Evolutionary conservation across 2,329 filamentous ascomycete genomes (phyloP).

Genomic region (Colletotrichum caudatum): DNA sequence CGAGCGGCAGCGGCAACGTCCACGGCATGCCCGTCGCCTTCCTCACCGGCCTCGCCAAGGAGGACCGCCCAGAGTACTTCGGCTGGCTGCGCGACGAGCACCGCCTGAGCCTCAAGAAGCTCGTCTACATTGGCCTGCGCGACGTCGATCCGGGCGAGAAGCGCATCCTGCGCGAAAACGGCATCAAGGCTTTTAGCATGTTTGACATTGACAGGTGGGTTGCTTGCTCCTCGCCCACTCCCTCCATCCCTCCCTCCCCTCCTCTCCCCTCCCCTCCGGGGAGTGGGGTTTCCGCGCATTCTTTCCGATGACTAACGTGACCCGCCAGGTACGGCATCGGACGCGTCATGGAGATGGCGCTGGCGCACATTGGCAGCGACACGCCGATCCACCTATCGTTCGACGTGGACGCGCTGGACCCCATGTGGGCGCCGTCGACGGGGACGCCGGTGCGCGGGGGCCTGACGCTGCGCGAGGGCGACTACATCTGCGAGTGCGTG

Average conservation of each 20-base stretch:
- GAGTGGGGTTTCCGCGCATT: no score
- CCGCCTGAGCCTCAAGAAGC: conserved; percentile 78
- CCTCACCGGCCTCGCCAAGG: conserved; percentile 84
- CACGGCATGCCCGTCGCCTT: conserved; percentile 99
- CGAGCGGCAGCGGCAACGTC: conserved; percentile 89
- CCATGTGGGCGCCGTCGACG: conserved; percentile 95
- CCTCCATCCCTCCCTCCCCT: not conserved
- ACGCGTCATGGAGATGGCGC: conserved; percentile 96
- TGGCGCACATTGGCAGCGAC: conserved; percentile 92
- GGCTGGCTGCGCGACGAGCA: conserved; percentile 87
- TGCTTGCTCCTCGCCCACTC: not conserved
- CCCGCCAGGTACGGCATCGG: conserved; percentile 81
- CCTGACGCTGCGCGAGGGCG: conserved; percentile 92
- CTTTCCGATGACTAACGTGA: no score
- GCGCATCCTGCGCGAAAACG: conserved; percentile 86
- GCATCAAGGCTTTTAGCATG: conserved; percentile 98
- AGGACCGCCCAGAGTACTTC: conserved; percentile 83
- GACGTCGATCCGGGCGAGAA: conserved; percentile 97
- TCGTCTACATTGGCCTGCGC: conserved; percentile 95
- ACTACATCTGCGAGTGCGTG: conserved; percentile 93
- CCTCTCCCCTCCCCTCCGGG: no score
- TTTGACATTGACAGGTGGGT: conserved; percentile 86
- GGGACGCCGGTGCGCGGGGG: conserved; percentile 95
- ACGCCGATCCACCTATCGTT: conserved; percentile 98
- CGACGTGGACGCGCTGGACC: conserved; percentile 95